Base-by-base conservation (phyloP, 495 filamentous ascomycete genomes). In the Aspergillus kassunensis region DNA sequence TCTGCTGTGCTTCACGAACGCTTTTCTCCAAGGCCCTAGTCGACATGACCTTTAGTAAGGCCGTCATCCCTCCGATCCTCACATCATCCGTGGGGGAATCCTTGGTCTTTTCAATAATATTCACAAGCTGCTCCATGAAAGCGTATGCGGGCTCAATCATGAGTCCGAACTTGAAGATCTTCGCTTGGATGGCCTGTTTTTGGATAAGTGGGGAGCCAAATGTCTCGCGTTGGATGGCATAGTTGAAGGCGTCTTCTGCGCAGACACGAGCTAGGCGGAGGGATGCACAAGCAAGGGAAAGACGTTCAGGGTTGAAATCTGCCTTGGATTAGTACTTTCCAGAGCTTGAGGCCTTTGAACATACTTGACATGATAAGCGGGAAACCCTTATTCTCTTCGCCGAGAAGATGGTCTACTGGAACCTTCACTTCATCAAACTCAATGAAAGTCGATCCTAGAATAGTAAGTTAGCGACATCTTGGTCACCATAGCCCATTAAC, bases 1-100 rank as follows among this genome's bases (percentile, higher is more conserved):
- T 74, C 59, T 85, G 81, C 70, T 83, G 80, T 1, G 80, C 79
- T 54, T 85, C 81, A 7, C 80, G 66, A 23, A 75, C 75, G 40
- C 75, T 76, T 59, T 78, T 73, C 63, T 85, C 81, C 9, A 83
- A 56, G 11, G 77, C 72, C 21, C 75, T 63, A 0, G 77, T 80
- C 2, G 76, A 78, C 64, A 76, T 74, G 6, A 83, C 80, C 60
- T 83, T 84, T 8, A 73, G 53, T 20, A 72, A 56, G 1, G 68
- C 70, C 7, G 68, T 73, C 75, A 75, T 75, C 0, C 75, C 75
- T 6, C 75, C 73, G 25, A 78, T 76, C 40, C 69, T 70, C 23
- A 74, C 70, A 37, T 65, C 62, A 48, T 72, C 65, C 1, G 51
- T 55, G 0, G 61, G 59, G 20, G 55, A 61, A 29, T 68, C 59